Evolutionary conservation across 2,329 filamentous ascomycete species (phyloP), one percentile per base, ranked within the genome.

Genomic region (Sphaerulina musiva): DNA sequence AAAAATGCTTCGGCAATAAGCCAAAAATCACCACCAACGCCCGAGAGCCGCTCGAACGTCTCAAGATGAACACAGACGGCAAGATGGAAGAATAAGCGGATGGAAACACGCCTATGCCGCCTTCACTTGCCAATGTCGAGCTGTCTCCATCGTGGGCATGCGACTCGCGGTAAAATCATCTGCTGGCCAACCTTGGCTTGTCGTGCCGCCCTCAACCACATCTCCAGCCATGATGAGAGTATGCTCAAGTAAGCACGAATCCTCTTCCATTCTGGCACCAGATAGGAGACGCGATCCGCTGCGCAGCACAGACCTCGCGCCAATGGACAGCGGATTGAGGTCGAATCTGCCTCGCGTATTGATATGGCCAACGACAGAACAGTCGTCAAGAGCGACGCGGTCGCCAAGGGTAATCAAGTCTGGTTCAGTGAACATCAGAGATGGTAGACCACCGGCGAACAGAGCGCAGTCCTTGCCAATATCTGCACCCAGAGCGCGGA

Each of bases 191-290:
- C 80, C 79, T 63, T 82, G 79, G 68, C 78, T 75, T 1, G 77
- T 78, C 51, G 64, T 68, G 0, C 72, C 73, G 51, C 74, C 72
- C 46, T 78, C 78, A 0, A 81, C 78, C 40, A 78, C 69, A 63
- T 82, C 79, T 4, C 79, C 80, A 1, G 75, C 75, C 73, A 82
- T 78, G 41, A 82, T 72, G 3, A 82, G 70, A 0, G 79, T 82
- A 58, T 82, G 80, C 67, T 82, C 79, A 36, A 82, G 63, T 36
- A 82, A 66, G 59, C 78, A 78, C 17, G 74, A 74, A 60, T 80
- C 78, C 2, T 73, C 67, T 52, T 73, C 74, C 78, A 81, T 81
- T 17, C 63, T 71, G 3, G 78, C 78, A 9, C 79, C 79, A 39
- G 73, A 77, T 47, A 82, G 69, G 51, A 82, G 64, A 32, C 79